Evolutionary conservation across 164 flowering plant species (phyloP).

Genomic region (Nelumbo lutea): DNA sequence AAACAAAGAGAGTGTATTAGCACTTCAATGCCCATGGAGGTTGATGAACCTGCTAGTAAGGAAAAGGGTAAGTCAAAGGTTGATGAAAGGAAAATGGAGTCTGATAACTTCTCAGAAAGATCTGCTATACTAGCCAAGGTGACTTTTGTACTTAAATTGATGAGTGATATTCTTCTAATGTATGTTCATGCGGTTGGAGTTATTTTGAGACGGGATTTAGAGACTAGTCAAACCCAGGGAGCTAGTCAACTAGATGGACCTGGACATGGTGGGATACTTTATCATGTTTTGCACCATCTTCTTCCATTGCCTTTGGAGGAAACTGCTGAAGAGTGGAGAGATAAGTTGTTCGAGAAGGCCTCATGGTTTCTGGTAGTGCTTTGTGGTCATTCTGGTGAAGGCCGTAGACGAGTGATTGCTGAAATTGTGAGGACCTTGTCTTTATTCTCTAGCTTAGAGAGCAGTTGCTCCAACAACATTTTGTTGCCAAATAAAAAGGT

Average conservation of each 20-base stretch:
- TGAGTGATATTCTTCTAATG: slow-evolving; percentile 88
- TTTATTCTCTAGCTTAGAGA: slow-evolving; percentile 42
- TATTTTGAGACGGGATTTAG: slow-evolving; percentile 67
- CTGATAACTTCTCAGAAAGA: slow-evolving; percentile 43
- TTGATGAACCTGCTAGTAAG: slow-evolving; percentile 63
- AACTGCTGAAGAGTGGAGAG: slow-evolving; percentile 66
- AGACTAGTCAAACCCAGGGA: slow-evolving; percentile 50
- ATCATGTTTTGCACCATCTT: slow-evolving; percentile 69
- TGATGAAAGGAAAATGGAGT: slow-evolving; percentile 48
- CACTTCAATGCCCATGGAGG: slow-evolving; percentile 53
- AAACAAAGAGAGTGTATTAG: slow-evolving; percentile 30
- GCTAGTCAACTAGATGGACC: slow-evolving; percentile 38
- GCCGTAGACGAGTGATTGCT: slow-evolving; percentile 68
- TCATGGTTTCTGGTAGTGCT: slow-evolving; percentile 81
- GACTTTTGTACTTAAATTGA: slow-evolving; percentile 77
- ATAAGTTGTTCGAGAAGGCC: slow-evolving; percentile 84
- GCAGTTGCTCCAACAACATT: slow-evolving; percentile 42
- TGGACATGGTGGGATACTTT: slow-evolving; percentile 61
- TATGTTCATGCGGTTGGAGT: slow-evolving; percentile 79
- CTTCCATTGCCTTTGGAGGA: slow-evolving; percentile 66
- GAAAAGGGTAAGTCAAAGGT: slow-evolving; percentile 85
- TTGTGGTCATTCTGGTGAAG: slow-evolving; percentile 86
- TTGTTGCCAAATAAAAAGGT: slow-evolving; percentile 65
- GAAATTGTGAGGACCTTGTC: slow-evolving; percentile 73
- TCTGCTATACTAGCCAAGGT: slow-evolving; percentile 75